A percentile compares a stretch with the other conserved stretches of the same genome.
Conservation (phyloP, 2,329 filamentous ascomycete genomes). For the Hymenoscyphus fraxineus region DNA sequence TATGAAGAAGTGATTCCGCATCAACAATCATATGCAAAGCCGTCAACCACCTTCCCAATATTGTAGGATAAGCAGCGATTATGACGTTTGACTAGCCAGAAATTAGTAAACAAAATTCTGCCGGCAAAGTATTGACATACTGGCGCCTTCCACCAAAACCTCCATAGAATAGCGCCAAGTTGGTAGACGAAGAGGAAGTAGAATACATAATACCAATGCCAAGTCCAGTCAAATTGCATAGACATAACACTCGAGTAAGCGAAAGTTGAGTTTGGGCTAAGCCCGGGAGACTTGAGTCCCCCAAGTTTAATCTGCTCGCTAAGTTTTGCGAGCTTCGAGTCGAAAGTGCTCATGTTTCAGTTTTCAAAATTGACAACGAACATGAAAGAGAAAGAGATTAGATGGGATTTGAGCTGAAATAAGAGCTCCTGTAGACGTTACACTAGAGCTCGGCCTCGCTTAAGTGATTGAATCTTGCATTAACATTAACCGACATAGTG, state of each 20-base stretch:
- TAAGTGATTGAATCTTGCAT: too few relatives aligned
- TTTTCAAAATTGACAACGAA: background rate
- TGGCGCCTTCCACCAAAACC: background rate
- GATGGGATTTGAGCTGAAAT: background rate
- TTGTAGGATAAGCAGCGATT: background rate
- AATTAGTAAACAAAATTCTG: background rate
- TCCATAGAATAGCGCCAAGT: background rate
- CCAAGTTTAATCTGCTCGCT: background rate
- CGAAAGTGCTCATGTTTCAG: background rate
- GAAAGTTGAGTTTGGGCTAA: background rate
- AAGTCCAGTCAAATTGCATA: background rate
- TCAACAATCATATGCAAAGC: background rate
- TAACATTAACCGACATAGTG: too few relatives aligned
- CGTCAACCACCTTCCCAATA: background rate
- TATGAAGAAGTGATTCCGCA: background rate
- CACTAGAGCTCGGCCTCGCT: too few relatives aligned
- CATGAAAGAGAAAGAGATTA: background rate
- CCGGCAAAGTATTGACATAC: background rate
- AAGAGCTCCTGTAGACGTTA: too few relatives aligned
- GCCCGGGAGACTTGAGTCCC: background rate
- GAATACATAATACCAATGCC: slow-evolving; percentile 1
- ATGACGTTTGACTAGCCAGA: background rate
- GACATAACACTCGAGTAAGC: background rate
- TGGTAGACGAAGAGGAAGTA: background rate
- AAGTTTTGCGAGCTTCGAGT: background rate